Base-by-base conservation (phyloP, 169 alveolate species). In the Eimeria praecox region DNA sequence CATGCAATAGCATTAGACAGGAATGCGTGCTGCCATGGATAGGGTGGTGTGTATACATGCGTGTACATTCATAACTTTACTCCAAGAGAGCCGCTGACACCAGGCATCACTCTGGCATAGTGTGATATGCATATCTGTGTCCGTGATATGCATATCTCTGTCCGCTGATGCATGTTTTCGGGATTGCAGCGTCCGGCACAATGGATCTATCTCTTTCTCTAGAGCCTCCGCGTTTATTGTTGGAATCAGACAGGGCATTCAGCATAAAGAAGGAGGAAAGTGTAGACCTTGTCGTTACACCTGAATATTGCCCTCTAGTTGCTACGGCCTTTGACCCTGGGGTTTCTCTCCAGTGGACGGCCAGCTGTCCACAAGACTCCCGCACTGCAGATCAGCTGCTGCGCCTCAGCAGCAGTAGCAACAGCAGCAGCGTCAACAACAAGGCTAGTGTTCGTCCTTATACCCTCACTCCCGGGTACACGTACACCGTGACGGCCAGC, bases 381-480 rank as follows among this genome's bases (percentile, higher is more conserved):
- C 92, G 92, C 52, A 56, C 92, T 46, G 92, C 92, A 33, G 92
- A 85, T n/a, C 92, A 85, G 92, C 78, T 85, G 80, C 92, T 85
- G 54, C 75, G 78, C 38, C 77, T 85, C 38, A 82, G 69, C 62
- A 54, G 73, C 90, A 54, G 69, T 49, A 52, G 69, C 49, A 82
- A 14, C 64, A 64, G 40, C 38, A 52, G 75, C 30, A 16, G 46
- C 54, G 59, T 52, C 62, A 16, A 56, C 49, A 56, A 64, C n/a
- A 85, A 64, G 10, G 92, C 92, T 24, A 56, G 62, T 30, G 92
- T 85, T 24, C 40, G 92, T 38, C 92, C 92, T 20, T 85, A 54
- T 35, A 85, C 78, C 33, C 92, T 85, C 62, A 85, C 92, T 24
- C 92, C 92, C 0, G 92, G 92, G 38, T 85, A 85, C 4, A 56